Evolutionary conservation across 768 basidiomycete species (phyloP).

Genomic region (Galerina sulciceps): DNA sequence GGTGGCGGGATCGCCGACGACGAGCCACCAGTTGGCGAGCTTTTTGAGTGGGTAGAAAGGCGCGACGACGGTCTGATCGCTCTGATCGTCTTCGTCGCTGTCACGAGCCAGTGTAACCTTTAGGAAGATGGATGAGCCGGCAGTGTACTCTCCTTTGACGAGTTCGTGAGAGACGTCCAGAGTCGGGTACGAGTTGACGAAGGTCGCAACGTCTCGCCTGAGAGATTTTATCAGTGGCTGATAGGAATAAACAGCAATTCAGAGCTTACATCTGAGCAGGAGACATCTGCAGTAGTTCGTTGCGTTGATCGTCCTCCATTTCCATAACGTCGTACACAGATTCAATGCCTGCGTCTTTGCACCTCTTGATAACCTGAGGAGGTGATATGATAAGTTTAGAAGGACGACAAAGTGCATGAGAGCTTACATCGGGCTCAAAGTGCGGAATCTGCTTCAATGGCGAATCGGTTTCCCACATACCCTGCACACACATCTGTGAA

Average conservation of each 20-base stretch:
- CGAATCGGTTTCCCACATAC: conserved; percentile 96
- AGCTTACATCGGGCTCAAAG: conserved; percentile 83
- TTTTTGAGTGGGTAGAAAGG: conserved; percentile 92
- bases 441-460: conserved; percentile 96
- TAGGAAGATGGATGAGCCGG: conserved; percentile 81
- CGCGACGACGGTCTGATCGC: conserved; percentile 86
- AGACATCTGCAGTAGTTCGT: conserved; percentile 82
- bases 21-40: conserved; percentile 97
- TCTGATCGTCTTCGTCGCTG: conserved; percentile 73
- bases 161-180: conserved; percentile 89
- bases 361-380: conserved; percentile 76
- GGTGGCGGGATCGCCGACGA: conserved; percentile 84
- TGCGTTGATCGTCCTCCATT: conserved; percentile 92
- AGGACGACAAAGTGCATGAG: neutral
- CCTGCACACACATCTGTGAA: conserved; percentile 98
- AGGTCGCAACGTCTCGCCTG: conserved; percentile 93
- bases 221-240: conserved; percentile 17
- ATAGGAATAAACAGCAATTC: neutral
- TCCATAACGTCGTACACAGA: conserved; percentile 99
- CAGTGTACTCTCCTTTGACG: conserved; percentile 85
- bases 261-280: conserved; percentile 83
- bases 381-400: neutral
- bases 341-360: conserved; percentile 80
- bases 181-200: conserved; percentile 98
- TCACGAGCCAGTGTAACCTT: conserved; percentile 83